A percentile compares a stretch with the other conserved stretches of the same genome.
phyloP scores from a whole-genome alignment of 108 stramenopile genomes.

The Cyclotella distinguenda region DNA sequence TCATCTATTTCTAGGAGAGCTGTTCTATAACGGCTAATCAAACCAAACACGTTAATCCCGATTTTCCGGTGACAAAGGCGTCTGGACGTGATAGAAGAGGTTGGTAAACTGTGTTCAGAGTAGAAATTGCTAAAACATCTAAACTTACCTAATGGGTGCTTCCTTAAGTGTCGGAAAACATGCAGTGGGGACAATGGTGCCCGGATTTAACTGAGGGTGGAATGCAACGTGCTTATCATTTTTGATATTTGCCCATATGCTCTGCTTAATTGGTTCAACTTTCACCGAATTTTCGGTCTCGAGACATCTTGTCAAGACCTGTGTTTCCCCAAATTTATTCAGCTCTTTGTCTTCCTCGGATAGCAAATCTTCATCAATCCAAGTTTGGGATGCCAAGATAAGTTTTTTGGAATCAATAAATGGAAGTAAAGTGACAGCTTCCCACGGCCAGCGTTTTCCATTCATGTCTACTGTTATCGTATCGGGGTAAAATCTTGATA shows the following conservation, averaged over 20 bases:
- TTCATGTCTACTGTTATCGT: constrained; percentile 87
- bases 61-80: constrained; percentile 55
- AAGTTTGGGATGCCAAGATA: constrained; percentile 51
- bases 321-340: constrained; percentile 57
- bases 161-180: constrained; percentile 81
- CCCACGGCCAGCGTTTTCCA: constrained; percentile 96
- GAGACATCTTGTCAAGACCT: constrained; percentile 47
- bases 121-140: no score
- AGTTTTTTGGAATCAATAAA: constrained; percentile 93
- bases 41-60: constrained; percentile 73
- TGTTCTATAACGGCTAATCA: constrained; percentile 75
- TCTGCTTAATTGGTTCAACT: constrained; percentile 38
- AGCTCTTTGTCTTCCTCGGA: constrained; percentile 65
- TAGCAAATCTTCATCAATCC: constrained; percentile 55
- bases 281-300: constrained; percentile 38
- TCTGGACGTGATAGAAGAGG: no score
- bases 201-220: constrained; percentile 57
- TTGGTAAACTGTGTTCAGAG: no score
- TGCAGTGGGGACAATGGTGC: constrained; percentile 51
- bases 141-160: constrained; percentile 73
- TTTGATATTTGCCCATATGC: constrained; percentile 38
- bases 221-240: constrained; percentile 47
- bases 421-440: constrained; percentile 95
- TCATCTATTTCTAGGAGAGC: constrained; percentile 66
- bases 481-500: constrained; percentile 78